These are phyloP conservation scores for Malassezia equina DNA, from an alignment of 1,284 basidiomycete genomes.

Conservation along the genomic window DNA sequence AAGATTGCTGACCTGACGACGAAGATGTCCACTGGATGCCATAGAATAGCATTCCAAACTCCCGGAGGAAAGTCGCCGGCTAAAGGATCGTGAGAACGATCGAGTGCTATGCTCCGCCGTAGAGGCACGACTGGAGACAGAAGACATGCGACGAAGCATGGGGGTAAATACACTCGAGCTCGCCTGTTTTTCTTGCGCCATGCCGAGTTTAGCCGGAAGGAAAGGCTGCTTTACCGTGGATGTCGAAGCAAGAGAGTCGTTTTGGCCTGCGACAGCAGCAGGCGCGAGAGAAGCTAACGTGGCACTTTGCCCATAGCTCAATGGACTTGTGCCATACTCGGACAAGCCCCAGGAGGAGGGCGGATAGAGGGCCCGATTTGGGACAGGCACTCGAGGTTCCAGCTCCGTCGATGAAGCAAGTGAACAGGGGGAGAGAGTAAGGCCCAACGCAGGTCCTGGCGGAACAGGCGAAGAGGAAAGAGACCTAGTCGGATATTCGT, in stretches of 20 bases:
- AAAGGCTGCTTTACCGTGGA: not conserved
- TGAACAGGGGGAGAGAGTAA: not conserved
- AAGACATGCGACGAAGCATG: not conserved
- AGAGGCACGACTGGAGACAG: not conserved
- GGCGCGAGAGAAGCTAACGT: not conserved
- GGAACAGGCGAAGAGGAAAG: not conserved
- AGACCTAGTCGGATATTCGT: not conserved
- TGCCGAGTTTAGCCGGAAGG: not conserved
- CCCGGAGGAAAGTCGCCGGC: slow-evolving; percentile 2
- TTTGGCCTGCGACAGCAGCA: not conserved
- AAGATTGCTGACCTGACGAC: not conserved
- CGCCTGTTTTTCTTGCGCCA: not conserved
- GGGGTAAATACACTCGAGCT: not conserved
- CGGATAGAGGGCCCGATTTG: not conserved
- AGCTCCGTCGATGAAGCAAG: not conserved
- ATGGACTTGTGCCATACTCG: not conserved
- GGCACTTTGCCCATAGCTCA: not conserved
- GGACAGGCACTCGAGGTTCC: not conserved
- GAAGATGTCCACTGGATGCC: not conserved
- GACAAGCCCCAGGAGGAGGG: not conserved
- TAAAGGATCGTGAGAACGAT: not conserved
- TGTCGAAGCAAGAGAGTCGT: not conserved
- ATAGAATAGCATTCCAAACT: not conserved
- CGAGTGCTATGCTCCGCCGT: not conserved
- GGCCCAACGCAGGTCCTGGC: not conserved